phyloP scores from a whole-genome alignment of 805 yeast genomes.

The Pichia scutulata region DNA sequence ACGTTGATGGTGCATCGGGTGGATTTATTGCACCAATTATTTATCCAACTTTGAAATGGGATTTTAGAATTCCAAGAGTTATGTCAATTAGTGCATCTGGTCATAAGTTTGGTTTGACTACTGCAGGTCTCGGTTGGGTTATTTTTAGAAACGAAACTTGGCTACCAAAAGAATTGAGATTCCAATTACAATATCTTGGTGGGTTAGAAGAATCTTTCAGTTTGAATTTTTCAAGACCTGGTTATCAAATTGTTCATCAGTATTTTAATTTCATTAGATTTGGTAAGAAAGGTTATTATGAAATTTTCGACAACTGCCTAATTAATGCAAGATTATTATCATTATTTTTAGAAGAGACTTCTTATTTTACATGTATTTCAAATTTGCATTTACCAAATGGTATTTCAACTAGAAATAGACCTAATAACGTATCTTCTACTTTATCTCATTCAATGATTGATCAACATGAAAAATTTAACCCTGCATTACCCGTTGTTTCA shows the following conservation, averaged over 20 bases:
- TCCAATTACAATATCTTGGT: slow-evolving; percentile 77
- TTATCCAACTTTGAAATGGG: slow-evolving; percentile 76
- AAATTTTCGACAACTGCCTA: slow-evolving; percentile 53
- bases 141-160: slow-evolving; percentile 61
- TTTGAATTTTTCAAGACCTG: slow-evolving; percentile 86
- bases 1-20: slow-evolving; percentile 92
- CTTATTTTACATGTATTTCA: slow-evolving; percentile 65
- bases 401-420: slow-evolving; percentile 23
- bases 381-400: slow-evolving; percentile 62
- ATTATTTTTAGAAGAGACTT: slow-evolving; percentile 53
- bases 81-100: slow-evolving; percentile 84
- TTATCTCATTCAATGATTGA: slow-evolving; percentile 1
- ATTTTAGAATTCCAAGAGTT: slow-evolving; percentile 70
- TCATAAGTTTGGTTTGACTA: slow-evolving; percentile 84
- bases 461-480: slow-evolving; percentile 43
- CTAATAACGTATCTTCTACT: slow-evolving; percentile 12
- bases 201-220: slow-evolving; percentile 83
- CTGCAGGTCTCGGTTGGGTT: slow-evolving; percentile 93
- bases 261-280: slow-evolving; percentile 69
- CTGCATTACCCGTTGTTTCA: slow-evolving; percentile 87
- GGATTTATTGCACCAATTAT: slow-evolving; percentile 83
- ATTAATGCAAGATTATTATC: slow-evolving; percentile 67
- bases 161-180: slow-evolving; percentile 66
- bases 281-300: slow-evolving; percentile 66
- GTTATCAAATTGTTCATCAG: slow-evolving; percentile 84